A percentile compares a stretch with the other conserved stretches of the same genome.
These are phyloP conservation scores for Penicillium nucicola DNA, from an alignment of 495 filamentous ascomycete species.

Conservation along the genomic window DNA sequence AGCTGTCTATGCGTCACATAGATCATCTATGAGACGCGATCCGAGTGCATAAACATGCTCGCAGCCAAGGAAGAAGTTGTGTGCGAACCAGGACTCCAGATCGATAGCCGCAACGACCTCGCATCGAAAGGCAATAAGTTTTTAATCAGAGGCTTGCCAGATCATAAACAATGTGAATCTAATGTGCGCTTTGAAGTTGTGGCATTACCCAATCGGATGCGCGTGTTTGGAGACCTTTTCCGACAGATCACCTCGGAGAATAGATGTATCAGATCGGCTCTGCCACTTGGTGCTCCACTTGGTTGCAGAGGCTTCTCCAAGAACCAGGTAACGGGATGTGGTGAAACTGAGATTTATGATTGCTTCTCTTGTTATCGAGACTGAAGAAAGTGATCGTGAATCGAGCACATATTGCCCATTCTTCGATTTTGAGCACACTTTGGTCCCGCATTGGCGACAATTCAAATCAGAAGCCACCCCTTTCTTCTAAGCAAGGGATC, in stretches of 20 bases:
- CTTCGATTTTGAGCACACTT: no score
- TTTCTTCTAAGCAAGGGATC: background rate
- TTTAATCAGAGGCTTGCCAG: background rate
- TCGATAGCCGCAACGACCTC: background rate
- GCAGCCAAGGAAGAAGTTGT: background rate
- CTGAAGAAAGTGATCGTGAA: no score
- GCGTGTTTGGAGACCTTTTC: background rate
- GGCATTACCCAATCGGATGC: background rate
- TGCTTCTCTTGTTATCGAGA: background rate
- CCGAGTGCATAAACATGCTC: background rate
- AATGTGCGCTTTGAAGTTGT: conserved; percentile 1
- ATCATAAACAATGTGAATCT: background rate
- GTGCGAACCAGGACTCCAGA: conserved; percentile 4
- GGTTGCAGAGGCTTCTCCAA: background rate
- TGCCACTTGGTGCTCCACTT: background rate
- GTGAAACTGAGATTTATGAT: background rate
- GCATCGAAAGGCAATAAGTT: conserved; percentile 4
- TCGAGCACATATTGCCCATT: background rate
- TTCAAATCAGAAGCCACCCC: background rate
- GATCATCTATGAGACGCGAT: background rate
- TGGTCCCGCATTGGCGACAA: background rate
- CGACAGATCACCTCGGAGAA: conserved; percentile 5
- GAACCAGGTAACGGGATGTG: background rate
- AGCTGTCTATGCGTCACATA: conserved; percentile 6
- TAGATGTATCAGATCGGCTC: conserved; percentile 5